These are phyloP conservation scores for Penicillium chermesinum DNA, from an alignment of 495 filamentous ascomycete genomes.

Conservation along the genomic window DNA sequence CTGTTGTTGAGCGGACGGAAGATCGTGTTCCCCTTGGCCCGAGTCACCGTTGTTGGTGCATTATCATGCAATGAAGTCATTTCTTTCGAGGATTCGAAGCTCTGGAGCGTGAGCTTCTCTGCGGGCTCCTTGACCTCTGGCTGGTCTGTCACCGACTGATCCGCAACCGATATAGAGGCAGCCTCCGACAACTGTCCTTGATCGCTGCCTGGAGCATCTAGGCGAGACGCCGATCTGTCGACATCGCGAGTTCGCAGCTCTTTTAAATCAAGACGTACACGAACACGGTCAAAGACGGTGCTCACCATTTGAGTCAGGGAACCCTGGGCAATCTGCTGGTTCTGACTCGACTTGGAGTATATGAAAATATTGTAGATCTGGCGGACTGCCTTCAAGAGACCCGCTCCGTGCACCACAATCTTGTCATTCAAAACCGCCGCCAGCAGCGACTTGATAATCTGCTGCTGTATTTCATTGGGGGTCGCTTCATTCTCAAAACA, in stretches of 20 bases:
- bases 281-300: constrained; percentile 94
- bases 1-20: constrained; percentile 49
- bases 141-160: constrained; percentile 49
- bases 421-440: constrained; percentile 97
- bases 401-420: constrained; percentile 95
- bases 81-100: constrained; percentile 92
- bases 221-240: constrained; percentile 22
- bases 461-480: constrained; percentile 81
- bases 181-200: constrained; percentile 45
- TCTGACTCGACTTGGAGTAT: constrained; percentile 80
- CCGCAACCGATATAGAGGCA: constrained; percentile 45
- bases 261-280: constrained; percentile 79
- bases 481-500: constrained; percentile 97
- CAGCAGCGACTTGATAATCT: constrained; percentile 94
- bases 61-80: constrained; percentile 86
- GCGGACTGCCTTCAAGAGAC: constrained; percentile 93
- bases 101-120: constrained; percentile 89
- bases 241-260: constrained; percentile 56
- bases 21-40: constrained; percentile 53
- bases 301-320: constrained; percentile 98
- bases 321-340: constrained; percentile 94
- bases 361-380: constrained; percentile 99
- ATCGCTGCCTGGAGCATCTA: constrained; percentile 31
- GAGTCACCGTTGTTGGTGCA: constrained; percentile 86
- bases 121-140: constrained; percentile 55